Conservation (phyloP, 2,329 filamentous ascomycete species). For the Tricladium varicosporioides region DNA sequence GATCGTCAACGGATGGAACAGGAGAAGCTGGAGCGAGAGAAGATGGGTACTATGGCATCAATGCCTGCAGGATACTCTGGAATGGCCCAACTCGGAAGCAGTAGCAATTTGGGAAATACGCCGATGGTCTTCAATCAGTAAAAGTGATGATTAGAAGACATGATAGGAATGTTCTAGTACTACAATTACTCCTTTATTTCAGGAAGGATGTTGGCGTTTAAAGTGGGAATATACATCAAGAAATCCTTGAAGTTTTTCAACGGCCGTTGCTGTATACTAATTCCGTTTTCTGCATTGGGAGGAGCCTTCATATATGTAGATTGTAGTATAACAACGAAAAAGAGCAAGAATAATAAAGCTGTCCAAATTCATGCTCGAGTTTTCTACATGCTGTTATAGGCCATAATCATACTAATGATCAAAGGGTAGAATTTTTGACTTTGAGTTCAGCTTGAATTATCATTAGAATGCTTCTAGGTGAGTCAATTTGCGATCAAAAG, state of each 20-base stretch:
- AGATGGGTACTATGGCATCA: slow-evolving; percentile 31
- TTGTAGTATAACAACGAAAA: not conserved
- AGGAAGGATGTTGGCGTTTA: slow-evolving; percentile 10
- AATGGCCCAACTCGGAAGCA: slow-evolving; percentile 28
- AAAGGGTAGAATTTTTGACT: too few species aligned
- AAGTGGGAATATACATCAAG: slow-evolving; percentile 3
- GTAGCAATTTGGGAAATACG: slow-evolving; percentile 30
- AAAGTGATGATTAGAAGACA: not conserved
- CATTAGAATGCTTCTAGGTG: too few species aligned
- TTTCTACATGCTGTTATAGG: too few species aligned
- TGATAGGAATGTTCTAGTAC: slow-evolving; percentile 8
- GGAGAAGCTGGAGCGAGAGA: slow-evolving; percentile 75
- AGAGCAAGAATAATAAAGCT: not conserved
- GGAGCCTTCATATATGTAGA: slow-evolving; percentile 1
- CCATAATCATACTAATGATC: too few species aligned
- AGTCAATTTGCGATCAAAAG: too few species aligned
- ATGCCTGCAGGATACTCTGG: slow-evolving; percentile 29
- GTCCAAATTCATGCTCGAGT: not conserved
- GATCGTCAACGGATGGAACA: slow-evolving; percentile 78
- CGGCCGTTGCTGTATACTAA: slow-evolving; percentile 13
- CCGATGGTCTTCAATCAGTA: slow-evolving; percentile 35
- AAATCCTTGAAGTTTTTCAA: not conserved
- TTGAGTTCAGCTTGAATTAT: too few species aligned
- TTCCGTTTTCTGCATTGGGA: slow-evolving; percentile 3
- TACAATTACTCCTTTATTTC: not conserved